Evolutionary conservation across 345 rosid species (phyloP).

Genomic region (Dimocarpus longan): DNA sequence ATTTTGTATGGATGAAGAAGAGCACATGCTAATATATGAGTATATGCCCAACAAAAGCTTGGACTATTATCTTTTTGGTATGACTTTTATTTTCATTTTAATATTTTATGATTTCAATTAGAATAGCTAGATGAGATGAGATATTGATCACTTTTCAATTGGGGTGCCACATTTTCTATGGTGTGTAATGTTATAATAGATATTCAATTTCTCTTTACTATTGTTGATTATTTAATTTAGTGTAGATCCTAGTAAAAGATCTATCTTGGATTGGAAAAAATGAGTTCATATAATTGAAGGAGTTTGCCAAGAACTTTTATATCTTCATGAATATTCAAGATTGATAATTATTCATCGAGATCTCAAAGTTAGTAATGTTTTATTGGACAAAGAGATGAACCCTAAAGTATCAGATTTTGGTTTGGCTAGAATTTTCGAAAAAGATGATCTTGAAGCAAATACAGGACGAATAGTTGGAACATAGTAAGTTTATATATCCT

Average conservation of each 20-base stretch:
- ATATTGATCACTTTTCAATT: no score
- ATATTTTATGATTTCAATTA: background rate
- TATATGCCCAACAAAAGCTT: slow-evolving; percentile 29
- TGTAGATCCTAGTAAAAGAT: slow-evolving; percentile 6
- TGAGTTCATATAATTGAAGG: slow-evolving; percentile 21
- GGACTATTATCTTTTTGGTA: slow-evolving; percentile 31
- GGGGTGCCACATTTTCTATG: no score
- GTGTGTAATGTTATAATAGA: no score
- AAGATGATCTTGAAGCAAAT: slow-evolving; percentile 32
- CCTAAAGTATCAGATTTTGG: slow-evolving; percentile 56
- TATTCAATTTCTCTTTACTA: no score
- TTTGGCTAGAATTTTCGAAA: slow-evolving; percentile 46
- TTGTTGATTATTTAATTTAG: no score
- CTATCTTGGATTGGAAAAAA: slow-evolving; percentile 10
- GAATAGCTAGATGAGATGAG: no score
- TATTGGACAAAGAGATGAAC: slow-evolving; percentile 46
- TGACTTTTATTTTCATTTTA: background rate
- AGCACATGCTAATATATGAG: slow-evolving; percentile 14
- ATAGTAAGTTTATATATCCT: slow-evolving; percentile 26
- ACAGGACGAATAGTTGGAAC: slow-evolving; percentile 45
- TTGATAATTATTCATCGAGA: slow-evolving; percentile 27
- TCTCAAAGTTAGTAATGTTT: slow-evolving; percentile 44
- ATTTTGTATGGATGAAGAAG: slow-evolving; percentile 18
- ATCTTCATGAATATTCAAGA: slow-evolving; percentile 36
- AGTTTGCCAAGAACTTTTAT: slow-evolving; percentile 27